Percentiles rank a stretch among this genome's conserved stretches.
Evolutionary conservation across 2,329 filamentous ascomycete species (phyloP).

Genomic region (Helotiales sp.): DNA sequence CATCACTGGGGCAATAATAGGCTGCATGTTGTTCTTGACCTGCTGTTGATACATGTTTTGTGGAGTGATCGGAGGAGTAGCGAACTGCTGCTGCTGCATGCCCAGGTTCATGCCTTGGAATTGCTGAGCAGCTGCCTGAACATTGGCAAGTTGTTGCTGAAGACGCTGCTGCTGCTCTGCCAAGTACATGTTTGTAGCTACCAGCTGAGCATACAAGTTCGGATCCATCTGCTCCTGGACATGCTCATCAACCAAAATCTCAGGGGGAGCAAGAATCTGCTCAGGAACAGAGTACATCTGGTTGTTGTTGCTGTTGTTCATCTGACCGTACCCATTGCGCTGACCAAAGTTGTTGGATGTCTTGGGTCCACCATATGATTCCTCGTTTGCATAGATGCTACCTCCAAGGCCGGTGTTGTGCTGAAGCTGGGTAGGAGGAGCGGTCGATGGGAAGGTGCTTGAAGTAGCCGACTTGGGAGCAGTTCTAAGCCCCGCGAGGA

Average conservation of each 20-base stretch:
- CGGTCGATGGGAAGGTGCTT: conserved; percentile 70
- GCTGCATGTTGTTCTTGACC: conserved; percentile 44
- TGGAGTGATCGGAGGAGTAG: conserved; percentile 56
- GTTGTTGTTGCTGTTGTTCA: conserved; percentile 52
- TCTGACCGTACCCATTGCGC: conserved; percentile 47
- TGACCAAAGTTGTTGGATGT: conserved; percentile 41
- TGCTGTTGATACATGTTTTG: conserved; percentile 50
- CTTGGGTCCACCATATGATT: conserved; percentile 42
- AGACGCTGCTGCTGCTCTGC: conserved; percentile 94
- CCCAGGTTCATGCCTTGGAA: conserved; percentile 78
- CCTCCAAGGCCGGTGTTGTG: conserved; percentile 38
- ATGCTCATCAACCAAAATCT: conserved; percentile 74
- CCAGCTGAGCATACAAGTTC: conserved; percentile 82
- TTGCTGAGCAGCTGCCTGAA: conserved; percentile 83
- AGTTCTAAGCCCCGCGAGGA: conserved; percentile 90
- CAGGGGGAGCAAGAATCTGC: conserved; percentile 84
- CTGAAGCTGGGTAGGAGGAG: conserved; percentile 61
- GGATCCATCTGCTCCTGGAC: conserved; percentile 81
- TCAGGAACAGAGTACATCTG: conserved; percentile 76
- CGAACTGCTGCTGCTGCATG: conserved; percentile 55
- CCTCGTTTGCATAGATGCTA: conserved; percentile 44
- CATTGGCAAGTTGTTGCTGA: conserved; percentile 86
- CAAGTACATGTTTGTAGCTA: conserved; percentile 89
- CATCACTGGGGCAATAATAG: conserved; percentile 56
- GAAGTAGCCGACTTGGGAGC: conserved; percentile 85